Evolutionary conservation across 106 monocot species (phyloP), one percentile per base, ranked within the genome.

Genomic region (Alisma plantagoaquatica): DNA sequence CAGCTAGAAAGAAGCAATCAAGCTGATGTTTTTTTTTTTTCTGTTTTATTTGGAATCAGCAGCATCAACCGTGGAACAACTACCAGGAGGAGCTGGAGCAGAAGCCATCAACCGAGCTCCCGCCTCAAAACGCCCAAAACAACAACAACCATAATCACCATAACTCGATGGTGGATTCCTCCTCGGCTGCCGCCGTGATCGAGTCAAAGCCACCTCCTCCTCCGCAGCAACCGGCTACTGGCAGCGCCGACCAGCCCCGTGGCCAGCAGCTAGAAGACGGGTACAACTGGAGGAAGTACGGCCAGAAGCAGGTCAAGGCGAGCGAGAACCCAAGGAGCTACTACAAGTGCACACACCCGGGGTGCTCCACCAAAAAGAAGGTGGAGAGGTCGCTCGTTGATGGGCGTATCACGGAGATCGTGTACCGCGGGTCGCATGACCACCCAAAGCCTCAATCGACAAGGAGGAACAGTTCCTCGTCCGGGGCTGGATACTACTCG

Each of bases 211-310:
- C 35, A 6, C 14, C 35, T 38, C 35, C 35, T 38, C 21, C 23
- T n/a, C n/a, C n/a, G n/a, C n/a, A n/a, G n/a, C n/a, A n/a, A n/a
- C n/a, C n/a, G n/a, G n/a, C n/a, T n/a, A n/a, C n/a, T n/a, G n/a
- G n/a, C n/a, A n/a, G n/a, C n/a, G n/a, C n/a, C n/a, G n/a, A n/a
- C n/a, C n/a, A n/a, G n/a, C n/a, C n/a, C n/a, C 17, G 43, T 20
- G 4, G 28, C n/a, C 46, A 42, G 42, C 29, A 14, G 5, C 48
- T 60, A 29, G 75, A 71, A 38, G 84, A 87, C 53, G 82, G 81
- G 41, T 87, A 82, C 72, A 82, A 78, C 42, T 68, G 68, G 68
- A 58, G 68, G 35, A 68, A 68, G 8, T 68, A 68, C 15, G 68
- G 68, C 29, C 68, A 68, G 59, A 68, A 68, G 17, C 58, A 51